These are phyloP conservation scores for Talaromyces sp. DNA, from an alignment of 2,329 filamentous ascomycete genomes.

Conservation along the genomic window DNA sequence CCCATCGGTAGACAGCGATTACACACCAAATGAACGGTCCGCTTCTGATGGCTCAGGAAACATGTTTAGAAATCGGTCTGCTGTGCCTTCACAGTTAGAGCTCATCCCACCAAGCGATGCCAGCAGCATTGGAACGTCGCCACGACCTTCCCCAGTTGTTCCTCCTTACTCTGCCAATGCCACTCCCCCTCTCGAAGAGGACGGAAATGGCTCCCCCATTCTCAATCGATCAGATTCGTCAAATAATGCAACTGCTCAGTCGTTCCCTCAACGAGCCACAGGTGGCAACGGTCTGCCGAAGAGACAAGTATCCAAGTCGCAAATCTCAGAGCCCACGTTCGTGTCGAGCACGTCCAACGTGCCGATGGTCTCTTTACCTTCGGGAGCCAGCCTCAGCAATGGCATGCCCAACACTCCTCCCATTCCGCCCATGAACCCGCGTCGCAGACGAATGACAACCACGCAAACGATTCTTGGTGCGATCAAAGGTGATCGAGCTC, in stretches of 20 bases:
- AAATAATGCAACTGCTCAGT: not conserved
- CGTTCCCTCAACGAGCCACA: constrained; percentile 29
- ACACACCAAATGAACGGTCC: constrained; percentile 32
- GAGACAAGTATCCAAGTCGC: constrained; percentile 57
- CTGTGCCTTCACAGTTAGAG: constrained; percentile 35
- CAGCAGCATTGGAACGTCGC: constrained; percentile 38
- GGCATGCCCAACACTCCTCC: constrained; percentile 51
- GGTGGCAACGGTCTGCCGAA: constrained; percentile 45
- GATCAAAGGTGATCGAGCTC: constrained; percentile 35
- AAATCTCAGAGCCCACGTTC: constrained; percentile 60
- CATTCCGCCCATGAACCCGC: constrained; percentile 59
- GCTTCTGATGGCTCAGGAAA: constrained; percentile 40
- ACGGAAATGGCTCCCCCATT: constrained; percentile 42
- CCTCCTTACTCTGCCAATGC: constrained; percentile 50
- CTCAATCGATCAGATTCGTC: constrained; percentile 6
- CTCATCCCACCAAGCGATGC: constrained; percentile 24
- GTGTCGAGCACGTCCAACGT: constrained; percentile 55
- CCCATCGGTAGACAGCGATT: constrained; percentile 36
- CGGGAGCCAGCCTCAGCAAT: constrained; percentile 54
- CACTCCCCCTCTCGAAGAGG: constrained; percentile 51
- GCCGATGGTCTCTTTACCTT: constrained; percentile 56
- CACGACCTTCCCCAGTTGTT: constrained; percentile 46
- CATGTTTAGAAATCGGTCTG: constrained; percentile 38
- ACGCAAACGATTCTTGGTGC: constrained; percentile 41
- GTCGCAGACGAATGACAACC: constrained; percentile 50